A percentile compares a stretch with the other conserved stretches of the same genome.
These are phyloP conservation scores for Barbarea vulgaris DNA, from an alignment of 345 rosid species.

Conservation along the genomic window DNA sequence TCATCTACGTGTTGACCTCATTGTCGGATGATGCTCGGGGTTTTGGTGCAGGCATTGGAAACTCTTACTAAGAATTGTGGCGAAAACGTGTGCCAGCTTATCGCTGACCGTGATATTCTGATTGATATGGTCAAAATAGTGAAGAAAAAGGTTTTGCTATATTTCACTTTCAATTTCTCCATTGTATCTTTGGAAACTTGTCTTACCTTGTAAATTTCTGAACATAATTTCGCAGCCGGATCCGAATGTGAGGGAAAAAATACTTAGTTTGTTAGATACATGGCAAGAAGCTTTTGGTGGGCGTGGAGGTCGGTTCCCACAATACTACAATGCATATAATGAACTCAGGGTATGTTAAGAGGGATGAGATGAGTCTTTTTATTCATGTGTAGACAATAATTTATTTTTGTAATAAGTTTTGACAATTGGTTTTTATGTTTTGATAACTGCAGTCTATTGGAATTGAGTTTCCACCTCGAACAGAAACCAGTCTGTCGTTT, in stretches of 20 bases:
- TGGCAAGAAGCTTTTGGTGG: conserved; percentile 84
- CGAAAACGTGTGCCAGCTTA: conserved; percentile 75
- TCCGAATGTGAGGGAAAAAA: conserved; percentile 83
- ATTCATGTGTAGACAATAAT: neutral
- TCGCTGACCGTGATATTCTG: conserved; percentile 79
- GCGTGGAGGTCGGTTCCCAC: conserved; percentile 73
- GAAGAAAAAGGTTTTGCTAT: conserved; percentile 75
- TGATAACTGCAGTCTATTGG: conserved; percentile 60
- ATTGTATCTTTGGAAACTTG: conserved; percentile 1
- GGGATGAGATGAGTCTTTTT: conserved; percentile 17
- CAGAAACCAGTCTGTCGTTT: conserved; percentile 67
- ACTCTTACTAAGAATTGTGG: conserved; percentile 94
- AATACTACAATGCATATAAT: conserved; percentile 73
- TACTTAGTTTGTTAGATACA: conserved; percentile 55
- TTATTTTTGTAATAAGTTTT: neutral
- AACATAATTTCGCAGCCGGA: conserved; percentile 67
- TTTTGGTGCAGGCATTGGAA: conserved; percentile 69
- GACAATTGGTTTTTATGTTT: neutral
- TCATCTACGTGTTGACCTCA: neutral
- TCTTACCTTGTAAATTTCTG: conserved; percentile 11
- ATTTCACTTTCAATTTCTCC: neutral
- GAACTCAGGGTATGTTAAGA: conserved; percentile 69
- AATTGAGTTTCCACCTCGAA: conserved; percentile 90
- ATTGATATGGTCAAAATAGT: conserved; percentile 95
- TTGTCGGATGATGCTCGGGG: neutral